phyloP scores from a whole-genome alignment of 2,329 filamentous ascomycete genomes.

The Domatiomyces globalis region DNA sequence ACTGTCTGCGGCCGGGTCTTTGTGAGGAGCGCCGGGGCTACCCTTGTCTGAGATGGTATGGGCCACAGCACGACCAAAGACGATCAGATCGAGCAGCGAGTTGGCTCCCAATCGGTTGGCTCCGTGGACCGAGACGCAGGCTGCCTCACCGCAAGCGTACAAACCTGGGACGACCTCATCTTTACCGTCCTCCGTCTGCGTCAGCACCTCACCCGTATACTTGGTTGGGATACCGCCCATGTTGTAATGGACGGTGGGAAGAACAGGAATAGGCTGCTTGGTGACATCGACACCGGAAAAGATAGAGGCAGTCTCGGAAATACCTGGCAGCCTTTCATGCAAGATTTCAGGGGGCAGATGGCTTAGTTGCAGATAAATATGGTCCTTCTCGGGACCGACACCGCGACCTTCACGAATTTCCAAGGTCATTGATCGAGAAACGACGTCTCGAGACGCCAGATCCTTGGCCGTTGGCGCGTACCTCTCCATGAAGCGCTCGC shows the following conservation, averaged over 20 bases:
- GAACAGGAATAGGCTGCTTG: slow-evolving; percentile 91
- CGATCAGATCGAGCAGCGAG: slow-evolving; percentile 91
- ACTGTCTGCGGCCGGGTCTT: slow-evolving; percentile 68
- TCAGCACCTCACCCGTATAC: slow-evolving; percentile 92
- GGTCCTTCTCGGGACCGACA: slow-evolving; percentile 93
- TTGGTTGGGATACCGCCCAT: slow-evolving; percentile 98
- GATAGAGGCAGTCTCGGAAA: slow-evolving; percentile 94
- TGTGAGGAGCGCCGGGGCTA: slow-evolving; percentile 65
- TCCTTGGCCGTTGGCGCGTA: slow-evolving; percentile 97
- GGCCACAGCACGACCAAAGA: slow-evolving; percentile 93
- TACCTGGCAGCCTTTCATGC: slow-evolving; percentile 91
- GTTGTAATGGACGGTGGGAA: slow-evolving; percentile 98
- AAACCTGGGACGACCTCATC: slow-evolving; percentile 90
- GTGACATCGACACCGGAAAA: slow-evolving; percentile 94
- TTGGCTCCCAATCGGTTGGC: slow-evolving; percentile 97
- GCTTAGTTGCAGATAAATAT: slow-evolving; percentile 96
- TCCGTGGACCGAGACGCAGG: slow-evolving; percentile 94
- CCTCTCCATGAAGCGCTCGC: slow-evolving; percentile 98
- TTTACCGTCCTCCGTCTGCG: slow-evolving; percentile 68
- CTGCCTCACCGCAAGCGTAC: slow-evolving; percentile 92
- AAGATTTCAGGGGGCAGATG: slow-evolving; percentile 86
- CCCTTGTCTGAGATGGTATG: slow-evolving; percentile 95
- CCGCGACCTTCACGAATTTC: slow-evolving; percentile 96
- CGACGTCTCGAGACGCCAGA: slow-evolving; percentile 88
- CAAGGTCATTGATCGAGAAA: slow-evolving; percentile 94